Conservation (phyloP, 2,329 filamentous ascomycete genomes). For the Xylaria digitata region DNA sequence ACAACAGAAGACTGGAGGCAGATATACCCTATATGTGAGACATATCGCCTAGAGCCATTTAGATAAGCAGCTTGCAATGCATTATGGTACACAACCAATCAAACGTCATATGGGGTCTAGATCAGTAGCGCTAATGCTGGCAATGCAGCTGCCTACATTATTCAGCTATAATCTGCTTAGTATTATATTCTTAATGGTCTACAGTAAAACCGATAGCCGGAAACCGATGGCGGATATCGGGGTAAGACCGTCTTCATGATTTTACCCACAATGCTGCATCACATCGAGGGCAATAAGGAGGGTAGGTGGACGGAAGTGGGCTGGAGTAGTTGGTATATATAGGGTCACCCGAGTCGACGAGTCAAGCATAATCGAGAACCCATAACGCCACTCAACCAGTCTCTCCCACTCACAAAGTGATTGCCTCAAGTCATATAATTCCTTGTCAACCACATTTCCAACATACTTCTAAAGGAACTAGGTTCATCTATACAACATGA, state of each 20-base stretch:
- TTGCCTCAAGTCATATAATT: background rate
- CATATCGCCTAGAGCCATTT: background rate
- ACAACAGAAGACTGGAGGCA: background rate
- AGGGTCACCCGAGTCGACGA: background rate
- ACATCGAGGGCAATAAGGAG: conserved; percentile 1
- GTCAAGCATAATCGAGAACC: background rate
- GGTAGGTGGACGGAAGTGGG: background rate
- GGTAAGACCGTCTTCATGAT: background rate
- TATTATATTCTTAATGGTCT: background rate
- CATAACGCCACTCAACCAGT: background rate
- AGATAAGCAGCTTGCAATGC: background rate
- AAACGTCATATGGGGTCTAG: background rate
- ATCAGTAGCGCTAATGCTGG: conserved; percentile 12
- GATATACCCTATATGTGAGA: background rate
- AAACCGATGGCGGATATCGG: conserved; percentile 5
- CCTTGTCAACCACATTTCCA: background rate
- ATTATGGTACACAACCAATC: background rate
- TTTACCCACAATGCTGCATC: conserved; percentile 1
- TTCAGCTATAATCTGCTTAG: background rate
- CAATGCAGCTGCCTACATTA: conserved; percentile 3
- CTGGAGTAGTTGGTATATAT: conserved; percentile 17
- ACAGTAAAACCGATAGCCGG: conserved; percentile 12
- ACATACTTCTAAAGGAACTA: background rate
- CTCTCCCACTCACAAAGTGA: background rate
- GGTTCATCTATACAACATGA: conserved; percentile 25